Evolutionary conservation across 1,139 yeast genomes (phyloP).

Genomic region (Kodamaea ohmeri): DNA sequence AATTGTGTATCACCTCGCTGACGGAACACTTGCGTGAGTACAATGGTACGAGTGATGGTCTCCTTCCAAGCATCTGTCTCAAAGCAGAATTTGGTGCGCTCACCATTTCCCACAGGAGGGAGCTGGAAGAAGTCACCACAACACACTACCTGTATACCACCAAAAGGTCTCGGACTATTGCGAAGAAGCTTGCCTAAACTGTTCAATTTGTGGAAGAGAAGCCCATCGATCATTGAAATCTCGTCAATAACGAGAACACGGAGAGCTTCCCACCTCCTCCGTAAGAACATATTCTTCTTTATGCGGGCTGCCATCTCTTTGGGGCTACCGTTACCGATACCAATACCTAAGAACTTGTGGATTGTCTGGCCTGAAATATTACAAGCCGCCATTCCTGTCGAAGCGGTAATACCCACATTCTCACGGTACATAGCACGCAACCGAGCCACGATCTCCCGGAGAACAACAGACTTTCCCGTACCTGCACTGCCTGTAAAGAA

Average conservation of each 20-base stretch:
- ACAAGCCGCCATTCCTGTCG: conserved; percentile 89
- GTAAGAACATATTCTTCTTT: conserved; percentile 39
- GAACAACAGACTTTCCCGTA: conserved; percentile 78
- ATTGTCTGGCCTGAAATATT: conserved; percentile 83
- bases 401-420: conserved; percentile 77
- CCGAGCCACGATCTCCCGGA: conserved; percentile 54
- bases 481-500: conserved; percentile 84
- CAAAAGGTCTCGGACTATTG: conserved; percentile 60
- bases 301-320: conserved; percentile 45
- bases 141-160: conserved; percentile 81
- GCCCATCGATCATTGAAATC: conserved; percentile 84
- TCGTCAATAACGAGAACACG: conserved; percentile 80
- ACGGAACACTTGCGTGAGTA: conserved; percentile 65
- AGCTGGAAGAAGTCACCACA: conserved; percentile 91
- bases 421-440: conserved; percentile 32
- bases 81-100: conserved; percentile 50
- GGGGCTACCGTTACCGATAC: conserved; percentile 59
- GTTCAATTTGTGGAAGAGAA: conserved; percentile 67
- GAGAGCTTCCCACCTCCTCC: conserved; percentile 57
- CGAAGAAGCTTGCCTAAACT: conserved; percentile 58
- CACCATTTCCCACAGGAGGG: conserved; percentile 68
- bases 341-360: conserved; percentile 76
- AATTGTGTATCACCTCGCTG: conserved; percentile 68
- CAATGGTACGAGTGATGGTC: conserved; percentile 52
- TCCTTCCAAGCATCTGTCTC: conserved; percentile 56